phyloP scores from a whole-genome alignment of 768 basidiomycete genomes.

The Pleurotus giganteus region DNA sequence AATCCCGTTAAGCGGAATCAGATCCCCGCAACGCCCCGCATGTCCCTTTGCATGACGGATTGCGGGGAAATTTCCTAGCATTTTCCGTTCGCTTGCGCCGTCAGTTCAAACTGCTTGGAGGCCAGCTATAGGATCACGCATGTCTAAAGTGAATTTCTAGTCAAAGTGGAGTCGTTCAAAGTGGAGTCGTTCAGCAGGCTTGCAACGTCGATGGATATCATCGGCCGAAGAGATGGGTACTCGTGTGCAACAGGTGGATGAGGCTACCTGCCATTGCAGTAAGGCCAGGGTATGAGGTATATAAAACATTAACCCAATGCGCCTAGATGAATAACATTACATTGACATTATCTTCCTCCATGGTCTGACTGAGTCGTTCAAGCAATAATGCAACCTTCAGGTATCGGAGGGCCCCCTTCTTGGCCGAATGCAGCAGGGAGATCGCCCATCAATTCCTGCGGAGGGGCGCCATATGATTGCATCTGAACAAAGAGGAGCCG shows the following conservation, averaged over 20 bases:
- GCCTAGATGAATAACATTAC: constrained; percentile 2
- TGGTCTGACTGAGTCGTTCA: constrained; percentile 7
- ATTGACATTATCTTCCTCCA: not conserved
- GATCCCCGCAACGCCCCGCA: constrained; percentile 6
- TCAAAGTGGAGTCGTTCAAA: no score
- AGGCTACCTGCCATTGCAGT: not conserved
- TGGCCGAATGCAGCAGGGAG: constrained; percentile 69
- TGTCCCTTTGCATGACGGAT: not conserved
- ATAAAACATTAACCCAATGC: not conserved
- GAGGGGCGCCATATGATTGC: constrained; percentile 77
- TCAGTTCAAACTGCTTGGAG: not conserved
- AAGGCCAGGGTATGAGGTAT: not conserved
- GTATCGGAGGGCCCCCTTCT: constrained; percentile 39
- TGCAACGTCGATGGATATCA: no score
- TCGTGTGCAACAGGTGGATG: not conserved
- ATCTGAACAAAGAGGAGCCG: constrained; percentile 43
- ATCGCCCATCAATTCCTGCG: constrained; percentile 79
- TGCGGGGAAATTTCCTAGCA: not conserved
- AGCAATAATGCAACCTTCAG: constrained; percentile 26
- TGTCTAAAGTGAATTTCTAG: no score
- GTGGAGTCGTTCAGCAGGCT: no score
- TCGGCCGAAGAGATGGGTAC: no score
- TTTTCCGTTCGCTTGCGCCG: not conserved
- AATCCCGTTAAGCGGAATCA: constrained; percentile 3
- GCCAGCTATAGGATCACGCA: not conserved